phyloP scores from a whole-genome alignment of 2,329 filamentous ascomycete species.

The Alternaria ventricosa region DNA sequence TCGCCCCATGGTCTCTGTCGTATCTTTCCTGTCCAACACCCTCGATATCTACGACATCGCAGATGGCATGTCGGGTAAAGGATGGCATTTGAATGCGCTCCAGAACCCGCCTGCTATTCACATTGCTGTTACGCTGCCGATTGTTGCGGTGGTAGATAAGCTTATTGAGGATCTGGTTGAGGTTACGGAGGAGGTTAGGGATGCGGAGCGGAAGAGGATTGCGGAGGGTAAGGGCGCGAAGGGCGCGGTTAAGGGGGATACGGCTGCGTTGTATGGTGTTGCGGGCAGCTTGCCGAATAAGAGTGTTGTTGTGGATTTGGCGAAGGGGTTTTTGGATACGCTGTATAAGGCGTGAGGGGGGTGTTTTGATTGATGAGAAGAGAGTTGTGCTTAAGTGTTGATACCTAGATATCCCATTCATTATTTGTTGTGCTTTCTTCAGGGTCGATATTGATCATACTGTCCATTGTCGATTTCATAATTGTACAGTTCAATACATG shows the following conservation, averaged over 20 bases:
- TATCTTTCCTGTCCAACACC: conserved; percentile 84
- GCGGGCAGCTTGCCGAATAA: conserved; percentile 95
- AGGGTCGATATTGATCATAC: background rate
- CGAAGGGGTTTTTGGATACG: conserved; percentile 88
- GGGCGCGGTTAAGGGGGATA: conserved; percentile 71
- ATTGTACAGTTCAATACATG: background rate
- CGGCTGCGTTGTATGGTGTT: conserved; percentile 90
- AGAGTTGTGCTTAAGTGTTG: background rate
- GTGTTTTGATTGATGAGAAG: background rate
- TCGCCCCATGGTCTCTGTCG: conserved; percentile 84
- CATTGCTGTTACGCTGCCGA: conserved; percentile 88
- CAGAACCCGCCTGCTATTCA: conserved; percentile 93
- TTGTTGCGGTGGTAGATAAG: conserved; percentile 79
- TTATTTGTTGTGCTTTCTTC: background rate
- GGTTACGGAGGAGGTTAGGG: conserved; percentile 72
- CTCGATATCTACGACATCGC: conserved; percentile 94
- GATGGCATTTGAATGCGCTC: conserved; percentile 95
- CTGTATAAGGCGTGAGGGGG: conserved; percentile 78
- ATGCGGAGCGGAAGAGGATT: conserved; percentile 76
- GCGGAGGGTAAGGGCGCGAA: conserved; percentile 71
- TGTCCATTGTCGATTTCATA: background rate
- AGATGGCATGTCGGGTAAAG: conserved; percentile 80
- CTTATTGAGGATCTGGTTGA: conserved; percentile 73
- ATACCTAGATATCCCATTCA: background rate
- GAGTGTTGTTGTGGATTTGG: conserved; percentile 88